Evolutionary conservation across 768 basidiomycete genomes (phyloP).

Genomic region (Lyophyllum atratum): DNA sequence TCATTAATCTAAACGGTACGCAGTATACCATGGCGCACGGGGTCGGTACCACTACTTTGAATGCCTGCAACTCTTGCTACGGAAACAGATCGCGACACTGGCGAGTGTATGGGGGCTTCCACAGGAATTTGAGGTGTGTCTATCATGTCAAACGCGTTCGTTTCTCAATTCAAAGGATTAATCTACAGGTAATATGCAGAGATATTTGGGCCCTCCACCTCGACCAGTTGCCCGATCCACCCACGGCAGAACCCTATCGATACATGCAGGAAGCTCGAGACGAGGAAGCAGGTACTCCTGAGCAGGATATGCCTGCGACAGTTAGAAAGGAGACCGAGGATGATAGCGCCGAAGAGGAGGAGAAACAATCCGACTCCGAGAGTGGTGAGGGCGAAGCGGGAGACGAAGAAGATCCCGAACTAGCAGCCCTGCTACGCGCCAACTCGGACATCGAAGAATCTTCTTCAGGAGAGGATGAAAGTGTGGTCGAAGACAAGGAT

Average conservation of each 20-base stretch:
- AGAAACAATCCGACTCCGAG: slow-evolving; percentile 3
- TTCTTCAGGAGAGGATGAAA: slow-evolving; percentile 34
- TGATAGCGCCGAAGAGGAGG: slow-evolving; percentile 18
- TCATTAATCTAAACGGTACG: neutral
- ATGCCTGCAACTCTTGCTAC: slow-evolving; percentile 78
- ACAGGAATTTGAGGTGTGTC: slow-evolving; percentile 71
- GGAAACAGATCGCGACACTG: slow-evolving; percentile 72
- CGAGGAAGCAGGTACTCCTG: slow-evolving; percentile 11
- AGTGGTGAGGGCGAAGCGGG: slow-evolving; percentile 8
- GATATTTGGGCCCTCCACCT: slow-evolving; percentile 83
- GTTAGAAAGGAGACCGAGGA: neutral
- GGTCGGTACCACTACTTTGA: slow-evolving; percentile 83
- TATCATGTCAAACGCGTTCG: slow-evolving; percentile 3
- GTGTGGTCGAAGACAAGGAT: slow-evolving; percentile 12
- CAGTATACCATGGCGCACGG: slow-evolving; percentile 84
- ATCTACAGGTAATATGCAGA: slow-evolving; percentile 62
- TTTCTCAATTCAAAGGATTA: neutral
- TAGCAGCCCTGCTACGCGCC: slow-evolving; percentile 43
- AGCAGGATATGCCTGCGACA: neutral
- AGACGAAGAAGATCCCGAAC: slow-evolving; percentile 38
- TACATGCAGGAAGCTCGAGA: slow-evolving; percentile 36
- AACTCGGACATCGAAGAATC: slow-evolving; percentile 43
- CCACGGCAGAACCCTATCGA: slow-evolving; percentile 60
- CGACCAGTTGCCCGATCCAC: slow-evolving; percentile 58
- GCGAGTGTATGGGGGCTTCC: slow-evolving; percentile 70